Base-by-base conservation (phyloP, 371 early-diverging fungal genomes). In the Funneliformis caledonium region DNA sequence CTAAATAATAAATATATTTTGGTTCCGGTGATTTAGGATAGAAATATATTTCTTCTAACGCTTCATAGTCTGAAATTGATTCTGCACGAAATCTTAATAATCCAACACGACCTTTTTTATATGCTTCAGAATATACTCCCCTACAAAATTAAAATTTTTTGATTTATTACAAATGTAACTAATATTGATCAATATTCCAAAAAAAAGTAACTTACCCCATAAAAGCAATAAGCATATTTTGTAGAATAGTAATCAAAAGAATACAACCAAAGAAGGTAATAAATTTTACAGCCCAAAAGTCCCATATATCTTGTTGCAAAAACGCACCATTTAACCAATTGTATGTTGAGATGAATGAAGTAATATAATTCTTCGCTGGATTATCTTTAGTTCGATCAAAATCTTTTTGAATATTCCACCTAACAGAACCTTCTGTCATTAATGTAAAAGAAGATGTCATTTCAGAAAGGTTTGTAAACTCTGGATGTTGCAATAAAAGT, bases 1-100 rank as follows among this genome's bases (percentile, higher is more conserved):
- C 62, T 7, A 61, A 6, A 61, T 61, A 61, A 61, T 61, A 61
- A 22, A 61, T 61, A 61, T 61, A 61, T 31, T 61, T 61, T 61
- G 62, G 62, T 61, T 61, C 62, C 7, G 6, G 6, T 22, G 62
- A 22, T n/a, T 9, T 0, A 8, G 62, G 22, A 61, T 1, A 61
- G n/a, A 61, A 61, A 22, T 61, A 5, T 31, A 22, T n/a, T n/a
- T 16, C 4, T 12, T 60, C 60, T 19, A 56, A 19, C 19, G 56
- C 56, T 56, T 56, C 60, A 60, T 12, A 61, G n/a, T 61, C 62
- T 61, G 62, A n/a, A 31, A 61, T 61, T 9, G n/a, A 7, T 22
- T 61, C 62, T n/a, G 62, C 62, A 22, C 31, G n/a, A 10, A 61
- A 61, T 61, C 62, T 4, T 8, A 61, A 31, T 22, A n/a, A 61